A percentile compares a stretch with the other conserved stretches of the same genome.
These are phyloP conservation scores for Globisporangium nagaii DNA, from an alignment of 352 stramenopile species.

Conservation along the genomic window DNA sequence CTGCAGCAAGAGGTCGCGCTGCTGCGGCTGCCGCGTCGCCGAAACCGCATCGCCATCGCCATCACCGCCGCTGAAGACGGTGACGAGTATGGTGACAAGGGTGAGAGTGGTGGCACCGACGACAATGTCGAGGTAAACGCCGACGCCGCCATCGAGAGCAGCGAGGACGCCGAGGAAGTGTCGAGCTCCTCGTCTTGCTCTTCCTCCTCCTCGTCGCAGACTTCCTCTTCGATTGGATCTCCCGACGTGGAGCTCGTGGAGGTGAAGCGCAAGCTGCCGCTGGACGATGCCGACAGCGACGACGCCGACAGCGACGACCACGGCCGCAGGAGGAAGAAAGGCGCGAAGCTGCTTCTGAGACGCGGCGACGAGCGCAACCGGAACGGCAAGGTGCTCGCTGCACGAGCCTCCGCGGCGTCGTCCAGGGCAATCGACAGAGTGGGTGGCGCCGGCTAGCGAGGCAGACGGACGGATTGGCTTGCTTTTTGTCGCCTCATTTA, in stretches of 20 bases:
- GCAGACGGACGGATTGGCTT: too few species aligned
- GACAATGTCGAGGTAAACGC: neutral
- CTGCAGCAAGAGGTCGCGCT: constrained; percentile 3
- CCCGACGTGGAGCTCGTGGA: constrained; percentile 4
- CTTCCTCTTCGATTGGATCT: neutral
- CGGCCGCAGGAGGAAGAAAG: neutral
- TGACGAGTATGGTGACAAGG: neutral
- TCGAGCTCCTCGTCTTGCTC: constrained; percentile 5
- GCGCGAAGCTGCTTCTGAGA: neutral
- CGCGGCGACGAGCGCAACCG: neutral
- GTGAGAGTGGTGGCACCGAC: neutral
- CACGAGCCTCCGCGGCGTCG: neutral
- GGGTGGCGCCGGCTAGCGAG: neutral
- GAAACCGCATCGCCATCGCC: neutral
- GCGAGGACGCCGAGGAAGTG: neutral
- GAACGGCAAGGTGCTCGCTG: neutral
- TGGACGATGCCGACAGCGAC: neutral
- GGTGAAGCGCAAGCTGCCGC: constrained; percentile 1
- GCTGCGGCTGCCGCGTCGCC: neutral
- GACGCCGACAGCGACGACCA: neutral
- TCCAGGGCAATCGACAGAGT: neutral
- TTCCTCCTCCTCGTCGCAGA: neutral
- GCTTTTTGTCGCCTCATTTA: too few species aligned
- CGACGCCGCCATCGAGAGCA: neutral
- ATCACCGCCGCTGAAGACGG: neutral